Base-by-base conservation (phyloP, 768 basidiomycete species). In the Leucocoprinus leucothites region DNA sequence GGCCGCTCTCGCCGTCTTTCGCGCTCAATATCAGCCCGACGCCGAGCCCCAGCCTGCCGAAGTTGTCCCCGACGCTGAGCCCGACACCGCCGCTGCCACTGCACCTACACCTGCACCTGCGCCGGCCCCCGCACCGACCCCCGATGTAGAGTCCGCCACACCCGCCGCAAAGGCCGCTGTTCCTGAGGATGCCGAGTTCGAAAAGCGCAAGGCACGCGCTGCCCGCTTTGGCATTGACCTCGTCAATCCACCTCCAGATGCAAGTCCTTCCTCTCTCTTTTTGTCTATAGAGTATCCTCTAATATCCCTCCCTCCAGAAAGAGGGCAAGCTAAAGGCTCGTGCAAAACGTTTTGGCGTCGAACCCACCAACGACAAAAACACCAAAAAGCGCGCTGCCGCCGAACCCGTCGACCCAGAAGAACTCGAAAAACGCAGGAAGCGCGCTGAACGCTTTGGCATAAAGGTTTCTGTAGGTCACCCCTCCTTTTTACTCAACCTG, bases 181-280 rank as follows among this genome's bases (percentile, higher is more conserved):
- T n/a, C n/a, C n/a, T n/a, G n/a, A n/a, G n/a, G 83, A 85, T 56
- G 54, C 68, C 22, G 86, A 87, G 50, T 67, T 75, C 9, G 84
- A 79, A 59, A 84, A 76, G 61, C 81, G 83, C 51, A 81, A 71
- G 63, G 72, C 75, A 41, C 82, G 87, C 40, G 86, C 87, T 4
- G 84, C 74, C 16, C 82, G 87, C n/a, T 89, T 89, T 60, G 84
- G 84, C 28, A 82, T 86, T n/a, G 79, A 84, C 3, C 62, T 86
- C 7, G 79, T 86, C 8, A 74, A 79, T 24, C 56, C 64, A 31
- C 53, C 18, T 49, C 41, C 31, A 51, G 57, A 57, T 24, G 57
- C 28, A 31, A 38, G 58, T 51, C 31, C 47, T 55, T 6, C 65
- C 56, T 44, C 48, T 47, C 38, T 26, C 21, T 18, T 43, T 21